Percentiles rank a stretch among this genome's conserved stretches.
Evolutionary conservation across 2,329 filamentous ascomycete genomes (phyloP).

Genomic region (Basipetospora chlamydospora): DNA sequence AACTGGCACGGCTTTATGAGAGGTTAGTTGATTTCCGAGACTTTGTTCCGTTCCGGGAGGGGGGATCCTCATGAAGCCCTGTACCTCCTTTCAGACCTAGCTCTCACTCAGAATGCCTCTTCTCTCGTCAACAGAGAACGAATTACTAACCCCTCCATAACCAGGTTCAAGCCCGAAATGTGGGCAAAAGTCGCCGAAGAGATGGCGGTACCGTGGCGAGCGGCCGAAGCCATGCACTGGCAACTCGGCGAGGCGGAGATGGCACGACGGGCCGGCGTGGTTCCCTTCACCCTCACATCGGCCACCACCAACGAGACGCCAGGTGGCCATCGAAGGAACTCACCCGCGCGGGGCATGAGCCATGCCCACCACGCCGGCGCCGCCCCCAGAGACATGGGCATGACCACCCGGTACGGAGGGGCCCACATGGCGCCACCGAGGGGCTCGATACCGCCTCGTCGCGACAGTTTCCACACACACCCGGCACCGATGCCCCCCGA

Average conservation of each 20-base stretch:
- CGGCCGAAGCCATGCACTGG: slow-evolving; percentile 97
- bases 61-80: too few relatives aligned
- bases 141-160: not conserved
- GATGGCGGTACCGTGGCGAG: slow-evolving; percentile 88
- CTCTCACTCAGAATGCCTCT: too few relatives aligned
- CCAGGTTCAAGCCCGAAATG: slow-evolving; percentile 93
- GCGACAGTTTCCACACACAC: slow-evolving; percentile 23
- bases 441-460: slow-evolving; percentile 23
- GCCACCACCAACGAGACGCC: slow-evolving; percentile 36
- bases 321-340: slow-evolving; percentile 17
- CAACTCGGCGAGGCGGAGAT: slow-evolving; percentile 87
- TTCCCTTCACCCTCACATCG: slow-evolving; percentile 54
- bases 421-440: slow-evolving; percentile 17
- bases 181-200: slow-evolving; percentile 93
- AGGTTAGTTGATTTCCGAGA: slow-evolving; percentile 46
- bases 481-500: slow-evolving; percentile 16
- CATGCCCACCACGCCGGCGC: slow-evolving; percentile 33
- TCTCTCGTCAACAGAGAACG: too few relatives aligned
- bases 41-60: too few relatives aligned
- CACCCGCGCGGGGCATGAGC: slow-evolving; percentile 22
- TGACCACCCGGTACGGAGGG: slow-evolving; percentile 29
- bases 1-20: slow-evolving; percentile 85
- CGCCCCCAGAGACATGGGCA: slow-evolving; percentile 15
- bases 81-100: too few relatives aligned
- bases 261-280: slow-evolving; percentile 79